These are phyloP conservation scores for Metschnikowia arizonensis DNA, from an alignment of 805 yeast species.

Conservation along the genomic window DNA sequence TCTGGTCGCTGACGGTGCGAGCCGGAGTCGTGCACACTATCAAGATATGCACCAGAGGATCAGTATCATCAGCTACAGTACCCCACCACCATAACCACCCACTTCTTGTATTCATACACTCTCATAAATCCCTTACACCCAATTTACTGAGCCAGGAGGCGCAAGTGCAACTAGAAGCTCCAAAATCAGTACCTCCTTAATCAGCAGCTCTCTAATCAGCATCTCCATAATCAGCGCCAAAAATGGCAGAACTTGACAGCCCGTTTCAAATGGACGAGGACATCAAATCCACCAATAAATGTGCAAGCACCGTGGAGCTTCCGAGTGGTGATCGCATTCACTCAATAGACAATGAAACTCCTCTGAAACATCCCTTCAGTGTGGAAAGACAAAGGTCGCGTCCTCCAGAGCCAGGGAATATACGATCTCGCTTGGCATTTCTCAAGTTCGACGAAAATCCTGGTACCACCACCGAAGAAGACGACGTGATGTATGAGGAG, in stretches of 20 bases:
- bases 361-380: neutral
- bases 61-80: neutral
- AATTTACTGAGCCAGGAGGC: neutral
- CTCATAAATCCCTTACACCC: neutral
- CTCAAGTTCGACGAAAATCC: slow-evolving; percentile 25
- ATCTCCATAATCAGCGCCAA: neutral
- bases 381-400: neutral
- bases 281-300: slow-evolving; percentile 12
- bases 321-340: neutral
- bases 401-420: slow-evolving; percentile 9
- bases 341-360: neutral
- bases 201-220: too few species aligned
- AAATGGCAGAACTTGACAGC: slow-evolving; percentile 33
- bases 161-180: neutral
- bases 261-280: slow-evolving; percentile 48
- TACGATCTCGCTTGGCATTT: slow-evolving; percentile 33
- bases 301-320: neutral
- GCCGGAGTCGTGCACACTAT: slow-evolving; percentile 1
- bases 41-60: slow-evolving; percentile 1
- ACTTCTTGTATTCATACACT: neutral
- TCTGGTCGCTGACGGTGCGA: neutral
- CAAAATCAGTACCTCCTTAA: neutral
- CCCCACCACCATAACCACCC: neutral
- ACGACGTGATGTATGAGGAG: slow-evolving; percentile 31
- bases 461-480: slow-evolving; percentile 29